Evolutionary conservation across 75 land plant species (phyloP).

Genomic region (Adiantum capillusveneris): DNA sequence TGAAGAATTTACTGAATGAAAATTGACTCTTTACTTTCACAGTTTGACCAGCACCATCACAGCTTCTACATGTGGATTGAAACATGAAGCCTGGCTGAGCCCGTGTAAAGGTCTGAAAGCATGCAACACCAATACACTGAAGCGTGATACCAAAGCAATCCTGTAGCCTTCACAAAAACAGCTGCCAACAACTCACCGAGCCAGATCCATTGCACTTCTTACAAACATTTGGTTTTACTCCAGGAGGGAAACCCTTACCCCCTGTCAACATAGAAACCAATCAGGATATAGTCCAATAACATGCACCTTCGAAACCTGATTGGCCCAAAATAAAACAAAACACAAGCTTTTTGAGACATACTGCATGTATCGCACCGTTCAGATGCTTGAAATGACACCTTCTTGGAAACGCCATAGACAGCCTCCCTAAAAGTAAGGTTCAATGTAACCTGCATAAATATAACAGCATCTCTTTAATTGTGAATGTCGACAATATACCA

Average conservation of each 20-base stretch:
- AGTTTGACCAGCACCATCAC: constrained; percentile 51
- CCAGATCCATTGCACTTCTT: constrained; percentile 62
- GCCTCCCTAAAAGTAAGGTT: constrained; percentile 76
- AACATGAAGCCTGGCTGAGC: constrained; percentile 1
- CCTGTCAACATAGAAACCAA: constrained; percentile 36
- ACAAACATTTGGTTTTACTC: constrained; percentile 48
- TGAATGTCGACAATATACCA: background rate
- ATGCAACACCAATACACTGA: too few species aligned
- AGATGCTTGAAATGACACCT: constrained; percentile 46
- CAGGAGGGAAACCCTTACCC: constrained; percentile 63
- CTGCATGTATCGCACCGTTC: constrained; percentile 76
- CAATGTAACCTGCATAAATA: constrained; percentile 46
- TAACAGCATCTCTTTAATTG: too few species aligned
- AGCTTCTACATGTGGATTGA: constrained; percentile 47
- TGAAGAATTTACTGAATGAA: background rate
- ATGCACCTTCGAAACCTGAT: background rate
- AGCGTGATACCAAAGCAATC: too few species aligned
- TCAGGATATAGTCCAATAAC: background rate
- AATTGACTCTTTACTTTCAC: constrained; percentile 43
- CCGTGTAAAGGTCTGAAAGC: constrained; percentile 2
- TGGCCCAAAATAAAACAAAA: background rate
- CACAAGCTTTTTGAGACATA: constrained; percentile 28
- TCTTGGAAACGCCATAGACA: constrained; percentile 72
- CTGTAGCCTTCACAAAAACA: background rate
- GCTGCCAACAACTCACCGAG: constrained; percentile 30